A percentile compares a stretch with the other conserved stretches of the same genome.
phyloP scores from a whole-genome alignment of 192 early-diverging fungal genomes.

The Coemansia nantahalensis region DNA sequence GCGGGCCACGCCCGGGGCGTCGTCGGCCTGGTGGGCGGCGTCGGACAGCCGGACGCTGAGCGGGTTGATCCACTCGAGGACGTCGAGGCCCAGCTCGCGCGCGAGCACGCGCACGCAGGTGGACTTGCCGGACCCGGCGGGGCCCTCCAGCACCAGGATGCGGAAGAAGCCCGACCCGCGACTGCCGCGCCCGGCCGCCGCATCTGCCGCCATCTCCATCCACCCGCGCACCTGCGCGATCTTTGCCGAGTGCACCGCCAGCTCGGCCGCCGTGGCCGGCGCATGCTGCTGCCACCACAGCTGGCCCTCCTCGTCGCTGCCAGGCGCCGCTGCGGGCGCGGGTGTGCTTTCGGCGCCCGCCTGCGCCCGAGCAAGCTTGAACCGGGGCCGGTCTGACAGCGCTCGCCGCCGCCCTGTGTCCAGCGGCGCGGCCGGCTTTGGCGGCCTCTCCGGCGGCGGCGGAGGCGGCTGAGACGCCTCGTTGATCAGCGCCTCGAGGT shows the following conservation, averaged over 20 bases:
- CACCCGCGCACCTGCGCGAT: slow-evolving; percentile 56
- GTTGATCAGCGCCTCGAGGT: slow-evolving; percentile 37
- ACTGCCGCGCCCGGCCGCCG: slow-evolving; percentile 11
- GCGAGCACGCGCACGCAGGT: slow-evolving; percentile 59
- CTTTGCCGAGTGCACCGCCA: slow-evolving; percentile 56
- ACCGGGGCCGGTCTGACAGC: slow-evolving; percentile 29
- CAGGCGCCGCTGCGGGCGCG: background rate
- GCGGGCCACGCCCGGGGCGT: slow-evolving; percentile 44
- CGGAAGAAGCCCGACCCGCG: slow-evolving; percentile 21
- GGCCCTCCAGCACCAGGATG: slow-evolving; percentile 60
- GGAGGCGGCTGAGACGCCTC: slow-evolving; percentile 3
- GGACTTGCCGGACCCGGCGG: slow-evolving; percentile 66
- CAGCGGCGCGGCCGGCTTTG: background rate
- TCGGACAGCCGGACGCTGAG: slow-evolving; percentile 3
- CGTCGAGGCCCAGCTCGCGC: slow-evolving; percentile 48
- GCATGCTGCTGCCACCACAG: slow-evolving; percentile 50
- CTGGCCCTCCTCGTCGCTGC: slow-evolving; percentile 4
- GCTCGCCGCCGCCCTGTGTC: slow-evolving; percentile 14
- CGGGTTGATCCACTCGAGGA: slow-evolving; percentile 67
- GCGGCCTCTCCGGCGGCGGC: background rate
- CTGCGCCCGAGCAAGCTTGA: slow-evolving; percentile 11
- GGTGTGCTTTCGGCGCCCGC: background rate
- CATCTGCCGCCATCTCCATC: slow-evolving; percentile 43
- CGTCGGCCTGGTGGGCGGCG: slow-evolving; percentile 4
- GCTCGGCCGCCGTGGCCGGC: slow-evolving; percentile 28